Evolutionary conservation across 73 alveolate genomes (phyloP).

Genomic region (Paramecium sonneborni): DNA sequence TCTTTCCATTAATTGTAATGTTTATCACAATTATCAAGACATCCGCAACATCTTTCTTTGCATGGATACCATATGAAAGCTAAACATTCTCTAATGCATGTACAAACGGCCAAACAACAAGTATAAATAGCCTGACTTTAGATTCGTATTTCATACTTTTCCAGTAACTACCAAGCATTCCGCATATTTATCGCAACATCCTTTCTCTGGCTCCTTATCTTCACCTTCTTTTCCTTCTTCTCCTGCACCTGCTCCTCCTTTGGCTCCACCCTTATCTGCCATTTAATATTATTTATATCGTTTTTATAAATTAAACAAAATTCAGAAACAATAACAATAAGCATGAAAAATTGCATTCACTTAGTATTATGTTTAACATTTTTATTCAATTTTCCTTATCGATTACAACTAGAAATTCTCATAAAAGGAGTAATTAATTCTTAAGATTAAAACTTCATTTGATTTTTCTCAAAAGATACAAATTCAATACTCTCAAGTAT

Average conservation of each 20-base stretch:
- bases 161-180: slow-evolving; percentile 58
- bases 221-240: slow-evolving; percentile 68
- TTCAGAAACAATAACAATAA: too few species aligned
- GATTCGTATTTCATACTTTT: background rate
- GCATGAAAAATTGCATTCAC: too few species aligned
- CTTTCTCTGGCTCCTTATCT: slow-evolving; percentile 63
- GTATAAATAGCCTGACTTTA: slow-evolving; percentile 43
- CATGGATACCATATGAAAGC: slow-evolving; percentile 81
- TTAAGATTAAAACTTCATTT: too few species aligned
- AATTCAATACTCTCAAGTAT: too few species aligned
- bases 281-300: slow-evolving; percentile 25
- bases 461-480: too few species aligned
- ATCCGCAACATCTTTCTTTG: slow-evolving; percentile 81
- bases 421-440: too few species aligned
- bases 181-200: slow-evolving; percentile 60
- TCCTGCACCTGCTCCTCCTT: slow-evolving; percentile 55
- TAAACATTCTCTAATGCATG: slow-evolving; percentile 65
- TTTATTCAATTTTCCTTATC: too few species aligned
- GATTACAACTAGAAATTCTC: too few species aligned
- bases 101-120: slow-evolving; percentile 53
- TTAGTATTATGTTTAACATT: too few species aligned
- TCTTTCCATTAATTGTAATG: slow-evolving; percentile 80
- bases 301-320: background rate
- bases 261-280: slow-evolving; percentile 61
- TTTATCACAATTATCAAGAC: slow-evolving; percentile 78